Percentiles rank a stretch among this genome's conserved stretches.
Evolutionary conservation across 495 filamentous ascomycete genomes (phyloP).

Genomic region (Schizothecium vesticola): DNA sequence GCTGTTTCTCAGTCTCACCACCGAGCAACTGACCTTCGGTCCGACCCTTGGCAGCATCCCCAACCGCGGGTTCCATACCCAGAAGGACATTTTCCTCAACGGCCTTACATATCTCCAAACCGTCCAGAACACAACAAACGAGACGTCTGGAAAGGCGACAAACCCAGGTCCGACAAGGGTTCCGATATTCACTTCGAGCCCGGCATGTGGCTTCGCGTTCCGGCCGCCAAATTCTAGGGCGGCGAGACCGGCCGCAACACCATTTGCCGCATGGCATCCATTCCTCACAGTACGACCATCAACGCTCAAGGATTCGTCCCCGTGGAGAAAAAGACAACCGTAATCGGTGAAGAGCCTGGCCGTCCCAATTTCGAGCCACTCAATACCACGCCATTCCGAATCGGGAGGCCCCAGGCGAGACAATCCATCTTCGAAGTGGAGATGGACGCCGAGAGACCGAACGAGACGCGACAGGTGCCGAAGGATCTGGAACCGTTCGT

Average conservation of each 20-base stretch:
- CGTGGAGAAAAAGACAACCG: neutral
- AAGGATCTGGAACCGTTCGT: neutral
- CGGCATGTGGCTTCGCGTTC: neutral
- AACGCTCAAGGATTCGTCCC: neutral
- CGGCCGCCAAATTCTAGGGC: neutral
- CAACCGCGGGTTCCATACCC: neutral
- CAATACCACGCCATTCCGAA: neutral
- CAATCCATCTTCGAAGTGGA: no score
- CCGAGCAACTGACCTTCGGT: conserved; percentile 1
- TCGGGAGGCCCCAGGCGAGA: neutral
- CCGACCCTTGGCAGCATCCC: neutral
- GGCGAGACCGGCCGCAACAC: neutral
- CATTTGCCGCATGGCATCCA: conserved; percentile 7
- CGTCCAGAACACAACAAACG: neutral
- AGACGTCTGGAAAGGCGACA: neutral
- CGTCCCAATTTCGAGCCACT: neutral
- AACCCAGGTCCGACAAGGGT: neutral
- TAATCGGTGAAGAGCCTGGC: neutral
- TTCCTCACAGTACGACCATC: conserved; percentile 6
- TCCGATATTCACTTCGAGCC: conserved; percentile 2
- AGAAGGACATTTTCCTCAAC: neutral
- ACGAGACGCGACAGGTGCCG: neutral
- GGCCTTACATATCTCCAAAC: neutral
- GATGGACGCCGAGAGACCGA: neutral
- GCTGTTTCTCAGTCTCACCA: neutral